phyloP scores from a whole-genome alignment of 495 filamentous ascomycete species.

The Pseudotulostoma volvatum region DNA sequence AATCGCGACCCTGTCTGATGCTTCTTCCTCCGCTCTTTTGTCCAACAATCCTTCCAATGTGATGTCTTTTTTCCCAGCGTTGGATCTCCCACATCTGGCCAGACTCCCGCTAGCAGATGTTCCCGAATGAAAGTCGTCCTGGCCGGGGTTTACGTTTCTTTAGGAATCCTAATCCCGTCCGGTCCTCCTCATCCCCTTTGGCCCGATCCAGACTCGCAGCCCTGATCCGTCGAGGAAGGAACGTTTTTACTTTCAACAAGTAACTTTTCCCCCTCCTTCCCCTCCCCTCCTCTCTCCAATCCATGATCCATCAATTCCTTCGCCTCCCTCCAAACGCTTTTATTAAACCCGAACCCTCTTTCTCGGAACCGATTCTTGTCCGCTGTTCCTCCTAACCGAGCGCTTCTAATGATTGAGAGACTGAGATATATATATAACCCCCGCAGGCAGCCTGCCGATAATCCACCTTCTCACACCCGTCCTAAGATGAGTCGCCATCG shows the following conservation, averaged over 20 bases:
- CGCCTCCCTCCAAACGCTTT: too few species aligned
- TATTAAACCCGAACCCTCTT: too few species aligned
- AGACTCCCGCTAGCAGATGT: constrained; percentile 23
- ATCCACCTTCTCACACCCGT: background rate
- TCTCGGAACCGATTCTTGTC: too few species aligned
- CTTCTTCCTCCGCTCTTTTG: background rate
- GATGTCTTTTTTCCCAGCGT: background rate
- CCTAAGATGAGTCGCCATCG: constrained; percentile 20
- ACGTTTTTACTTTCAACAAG: constrained; percentile 22
- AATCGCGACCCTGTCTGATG: background rate
- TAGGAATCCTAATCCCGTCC: constrained; percentile 20
- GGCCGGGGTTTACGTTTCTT: constrained; percentile 22
- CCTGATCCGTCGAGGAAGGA: constrained; percentile 26
- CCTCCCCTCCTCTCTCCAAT: constrained; percentile 1
- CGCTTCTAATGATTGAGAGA: background rate
- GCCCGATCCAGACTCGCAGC: constrained; percentile 10
- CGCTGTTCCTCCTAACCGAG: too few species aligned
- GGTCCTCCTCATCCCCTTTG: constrained; percentile 15
- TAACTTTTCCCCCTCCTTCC: constrained; percentile 14
- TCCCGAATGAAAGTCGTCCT: constrained; percentile 22
- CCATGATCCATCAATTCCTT: too few species aligned
- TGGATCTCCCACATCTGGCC: constrained; percentile 9
- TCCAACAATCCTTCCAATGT: background rate
- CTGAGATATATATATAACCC: background rate
- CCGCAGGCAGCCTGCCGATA: background rate